Evolutionary conservation across 345 rosid genomes (phyloP).

Genomic region (Noccaea bulbosa): DNA sequence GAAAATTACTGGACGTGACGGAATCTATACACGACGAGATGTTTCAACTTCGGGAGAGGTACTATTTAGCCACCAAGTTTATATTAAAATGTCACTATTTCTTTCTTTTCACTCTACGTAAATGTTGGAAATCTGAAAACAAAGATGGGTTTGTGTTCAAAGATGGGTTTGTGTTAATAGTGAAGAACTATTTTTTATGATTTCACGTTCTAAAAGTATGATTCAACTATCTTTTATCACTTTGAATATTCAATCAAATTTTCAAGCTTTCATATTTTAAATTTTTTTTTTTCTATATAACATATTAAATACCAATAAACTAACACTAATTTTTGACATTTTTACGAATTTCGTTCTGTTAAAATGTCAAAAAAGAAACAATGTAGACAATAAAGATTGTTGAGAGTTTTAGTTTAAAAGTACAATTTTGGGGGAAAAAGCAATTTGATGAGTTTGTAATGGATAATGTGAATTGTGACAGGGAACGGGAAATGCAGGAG

Average conservation of each 20-base stretch:
- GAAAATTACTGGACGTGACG: conserved; percentile 61
- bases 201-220: background rate
- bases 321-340: no score
- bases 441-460: background rate
- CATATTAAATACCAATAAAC: background rate
- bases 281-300: background rate
- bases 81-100: background rate
- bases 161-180: no score
- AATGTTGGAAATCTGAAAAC: no score
- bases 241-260: background rate
- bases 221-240: background rate
- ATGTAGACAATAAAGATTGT: background rate
- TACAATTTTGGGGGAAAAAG: background rate
- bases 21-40: conserved; percentile 79
- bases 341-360: background rate
- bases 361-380: no score
- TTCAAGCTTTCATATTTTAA: background rate
- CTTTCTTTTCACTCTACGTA: background rate
- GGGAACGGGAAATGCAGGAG: conserved; percentile 86
- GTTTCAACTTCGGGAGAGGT: conserved; percentile 85
- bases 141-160: no score
- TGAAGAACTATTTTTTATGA: background rate
- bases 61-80: background rate
- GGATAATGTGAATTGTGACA: conserved; percentile 27
- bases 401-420: background rate